Conservation (phyloP, 805 yeast species). For the Lachancea waltii region DNA sequence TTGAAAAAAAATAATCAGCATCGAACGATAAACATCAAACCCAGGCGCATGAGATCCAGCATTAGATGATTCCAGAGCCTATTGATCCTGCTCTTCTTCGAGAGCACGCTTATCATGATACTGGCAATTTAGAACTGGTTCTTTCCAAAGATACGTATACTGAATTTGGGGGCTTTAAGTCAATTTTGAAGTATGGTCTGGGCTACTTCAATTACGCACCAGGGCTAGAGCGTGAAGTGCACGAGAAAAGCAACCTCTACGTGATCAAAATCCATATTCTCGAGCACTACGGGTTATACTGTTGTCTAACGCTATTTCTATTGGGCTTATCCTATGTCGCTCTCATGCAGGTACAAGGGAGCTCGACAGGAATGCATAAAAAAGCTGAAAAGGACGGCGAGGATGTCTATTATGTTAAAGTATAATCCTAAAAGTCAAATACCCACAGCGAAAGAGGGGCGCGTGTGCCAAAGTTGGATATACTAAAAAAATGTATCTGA, state of each 20-base stretch:
- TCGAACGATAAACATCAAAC: background rate
- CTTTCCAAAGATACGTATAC: constrained; percentile 25
- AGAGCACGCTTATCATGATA: constrained; percentile 34
- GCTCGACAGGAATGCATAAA: constrained; percentile 1
- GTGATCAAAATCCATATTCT: constrained; percentile 22
- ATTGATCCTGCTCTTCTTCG: constrained; percentile 33
- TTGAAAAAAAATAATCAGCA: too few species aligned
- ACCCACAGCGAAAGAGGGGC: too few species aligned
- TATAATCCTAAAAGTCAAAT: too few species aligned
- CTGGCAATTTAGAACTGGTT: constrained; percentile 25
- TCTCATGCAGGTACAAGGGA: constrained; percentile 6
- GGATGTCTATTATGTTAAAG: constrained; percentile 21
- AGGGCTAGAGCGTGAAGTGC: constrained; percentile 20
- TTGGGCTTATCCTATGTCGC: constrained; percentile 15
- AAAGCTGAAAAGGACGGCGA: constrained; percentile 14
- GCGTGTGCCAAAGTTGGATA: too few species aligned
- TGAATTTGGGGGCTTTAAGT: constrained; percentile 29
- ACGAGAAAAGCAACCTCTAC: constrained; percentile 15
- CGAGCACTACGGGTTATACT: constrained; percentile 20
- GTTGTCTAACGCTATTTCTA: constrained; percentile 15
- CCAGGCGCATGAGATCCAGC: background rate
- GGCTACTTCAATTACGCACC: constrained; percentile 31
- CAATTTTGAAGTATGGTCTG: constrained; percentile 26
- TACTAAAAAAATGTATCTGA: background rate
- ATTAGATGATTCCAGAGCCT: constrained; percentile 32